Evolutionary conservation across 2,329 filamentous ascomycete species (phyloP).

Genomic region (Phaeoacremonium minimum): DNA sequence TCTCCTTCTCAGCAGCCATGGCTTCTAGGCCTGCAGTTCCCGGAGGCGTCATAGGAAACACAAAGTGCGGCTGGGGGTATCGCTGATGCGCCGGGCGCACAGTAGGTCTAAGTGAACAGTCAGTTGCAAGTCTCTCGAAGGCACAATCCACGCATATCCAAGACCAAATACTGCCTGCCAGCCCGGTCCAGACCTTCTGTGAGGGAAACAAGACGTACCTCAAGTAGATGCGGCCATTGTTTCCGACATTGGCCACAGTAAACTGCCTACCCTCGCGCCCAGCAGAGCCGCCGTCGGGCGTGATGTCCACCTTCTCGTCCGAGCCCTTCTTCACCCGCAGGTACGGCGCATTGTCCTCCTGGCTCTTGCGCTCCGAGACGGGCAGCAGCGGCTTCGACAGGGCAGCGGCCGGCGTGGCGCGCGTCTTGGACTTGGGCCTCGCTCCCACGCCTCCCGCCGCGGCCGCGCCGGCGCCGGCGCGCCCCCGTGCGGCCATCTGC

Average conservation of each 20-base stretch:
- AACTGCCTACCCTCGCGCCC: conserved; percentile 68
- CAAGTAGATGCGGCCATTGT: conserved; percentile 78
- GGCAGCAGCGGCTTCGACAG: conserved; percentile 38
- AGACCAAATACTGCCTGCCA: no score
- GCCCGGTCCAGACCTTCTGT: no score
- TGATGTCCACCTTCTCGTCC: conserved; percentile 53
- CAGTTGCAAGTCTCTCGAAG: conserved; percentile 14
- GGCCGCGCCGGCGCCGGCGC: no score
- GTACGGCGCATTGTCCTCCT: conserved; percentile 31
- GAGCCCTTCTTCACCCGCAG: conserved; percentile 41
- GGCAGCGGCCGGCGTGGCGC: not conserved
- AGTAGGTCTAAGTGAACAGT: conserved; percentile 55
- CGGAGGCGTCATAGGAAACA: conserved; percentile 57
- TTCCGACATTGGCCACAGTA: conserved; percentile 75
- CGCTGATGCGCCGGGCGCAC: conserved; percentile 58
- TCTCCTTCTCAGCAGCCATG: conserved; percentile 24
- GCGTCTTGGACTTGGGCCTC: not conserved
- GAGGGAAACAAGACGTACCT: conserved; percentile 50
- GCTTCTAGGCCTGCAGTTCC: conserved; percentile 53
- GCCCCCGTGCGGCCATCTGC: no score
- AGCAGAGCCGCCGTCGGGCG: conserved; percentile 56
- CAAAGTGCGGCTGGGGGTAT: conserved; percentile 56
- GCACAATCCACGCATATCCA: no score
- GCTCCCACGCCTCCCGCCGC: no score
- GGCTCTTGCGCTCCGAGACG: conserved; percentile 39